Evolutionary conservation across 805 yeast species (phyloP).

Genomic region (Schwanniomyces sp.): DNA sequence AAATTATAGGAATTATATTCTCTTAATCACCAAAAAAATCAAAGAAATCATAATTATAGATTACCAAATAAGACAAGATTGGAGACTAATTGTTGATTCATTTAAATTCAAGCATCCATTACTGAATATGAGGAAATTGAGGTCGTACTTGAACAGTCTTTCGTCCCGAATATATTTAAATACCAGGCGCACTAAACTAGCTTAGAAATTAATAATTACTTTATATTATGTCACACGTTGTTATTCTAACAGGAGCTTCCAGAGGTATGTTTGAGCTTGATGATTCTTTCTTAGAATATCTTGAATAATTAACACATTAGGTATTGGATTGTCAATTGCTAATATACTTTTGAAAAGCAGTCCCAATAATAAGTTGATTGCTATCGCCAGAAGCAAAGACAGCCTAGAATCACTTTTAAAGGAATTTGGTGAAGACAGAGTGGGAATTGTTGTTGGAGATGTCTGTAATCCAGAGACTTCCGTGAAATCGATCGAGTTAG

Average conservation of each 20-base stretch:
- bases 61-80: too few species aligned
- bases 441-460: constrained; percentile 59
- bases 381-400: constrained; percentile 67
- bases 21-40: too few species aligned
- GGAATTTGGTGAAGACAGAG: constrained; percentile 48
- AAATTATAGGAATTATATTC: too few species aligned
- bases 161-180: too few species aligned
- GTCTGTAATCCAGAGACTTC: constrained; percentile 45
- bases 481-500: constrained; percentile 39
- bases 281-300: background rate
- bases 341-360: constrained; percentile 42
- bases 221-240: constrained; percentile 17
- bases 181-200: too few species aligned
- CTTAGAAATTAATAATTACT: background rate
- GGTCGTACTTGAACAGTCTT: too few species aligned
- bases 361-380: constrained; percentile 49
- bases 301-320: constrained; percentile 25
- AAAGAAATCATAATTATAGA: too few species aligned
- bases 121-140: too few species aligned
- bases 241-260: constrained; percentile 64
- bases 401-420: constrained; percentile 43
- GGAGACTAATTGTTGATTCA: too few species aligned
- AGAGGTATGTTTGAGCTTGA: constrained; percentile 38
- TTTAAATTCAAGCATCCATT: too few species aligned
- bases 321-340: constrained; percentile 82